Evolutionary conservation across 345 rosid species (phyloP).

Genomic region (Anacardium occidentale): DNA sequence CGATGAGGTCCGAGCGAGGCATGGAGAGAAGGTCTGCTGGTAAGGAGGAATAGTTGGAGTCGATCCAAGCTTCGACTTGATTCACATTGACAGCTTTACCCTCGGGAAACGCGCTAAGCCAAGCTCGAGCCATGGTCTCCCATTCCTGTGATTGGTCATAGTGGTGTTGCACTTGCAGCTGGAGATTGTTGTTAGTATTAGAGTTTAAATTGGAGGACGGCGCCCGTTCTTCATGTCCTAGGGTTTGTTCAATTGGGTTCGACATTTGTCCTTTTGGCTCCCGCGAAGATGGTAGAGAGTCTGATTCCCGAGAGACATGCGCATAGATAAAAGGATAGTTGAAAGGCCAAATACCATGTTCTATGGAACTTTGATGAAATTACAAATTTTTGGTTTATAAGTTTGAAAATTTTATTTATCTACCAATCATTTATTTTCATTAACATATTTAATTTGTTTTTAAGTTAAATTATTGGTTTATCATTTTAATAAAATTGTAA

Average conservation of each 20-base stretch:
- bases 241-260: slow-evolving; percentile 34
- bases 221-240: slow-evolving; percentile 23
- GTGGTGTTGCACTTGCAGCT: slow-evolving; percentile 11
- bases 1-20: slow-evolving; percentile 75
- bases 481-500: too few species aligned
- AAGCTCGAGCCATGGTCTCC: slow-evolving; percentile 87
- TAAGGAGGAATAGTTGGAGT: slow-evolving; percentile 56
- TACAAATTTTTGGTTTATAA: too few species aligned
- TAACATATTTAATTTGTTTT: too few species aligned
- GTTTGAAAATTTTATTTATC: too few species aligned
- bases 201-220: slow-evolving; percentile 11
- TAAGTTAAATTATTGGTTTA: too few species aligned
- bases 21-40: slow-evolving; percentile 77
- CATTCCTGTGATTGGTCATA: slow-evolving; percentile 76
- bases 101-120: slow-evolving; percentile 83
- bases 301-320: too few species aligned
- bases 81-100: slow-evolving; percentile 60
- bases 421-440: too few species aligned
- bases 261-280: slow-evolving; percentile 31
- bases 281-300: neutral
- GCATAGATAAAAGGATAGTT: too few species aligned
- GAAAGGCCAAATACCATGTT: too few species aligned
- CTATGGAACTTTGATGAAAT: too few species aligned
- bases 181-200: slow-evolving; percentile 9
- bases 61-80: slow-evolving; percentile 90